Percentiles rank a stretch among this genome's conserved stretches.
Evolutionary conservation across 306 rosid genomes (phyloP).

Genomic region (Alnus glutinosa): DNA sequence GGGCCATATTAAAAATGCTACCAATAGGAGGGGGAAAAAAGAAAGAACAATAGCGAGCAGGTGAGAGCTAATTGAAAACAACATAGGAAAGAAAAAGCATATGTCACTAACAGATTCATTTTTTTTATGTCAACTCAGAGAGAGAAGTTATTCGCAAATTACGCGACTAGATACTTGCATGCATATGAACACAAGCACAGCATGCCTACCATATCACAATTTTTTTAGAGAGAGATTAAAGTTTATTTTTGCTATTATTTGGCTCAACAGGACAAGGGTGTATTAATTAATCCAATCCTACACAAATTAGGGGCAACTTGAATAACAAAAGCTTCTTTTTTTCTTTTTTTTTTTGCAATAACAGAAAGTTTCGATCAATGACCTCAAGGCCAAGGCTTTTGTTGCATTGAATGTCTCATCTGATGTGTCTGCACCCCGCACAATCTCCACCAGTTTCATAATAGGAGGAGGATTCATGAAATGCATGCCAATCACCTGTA

Average conservation of each 20-base stretch:
- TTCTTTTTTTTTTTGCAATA: not conserved
- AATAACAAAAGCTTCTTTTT: too few species aligned
- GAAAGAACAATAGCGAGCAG: not conserved
- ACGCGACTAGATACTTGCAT: not conserved
- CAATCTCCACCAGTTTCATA: constrained; percentile 87
- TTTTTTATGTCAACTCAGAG: not conserved
- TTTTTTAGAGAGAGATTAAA: not conserved
- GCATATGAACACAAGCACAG: not conserved
- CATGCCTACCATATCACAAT: not conserved
- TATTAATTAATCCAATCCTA: not conserved
- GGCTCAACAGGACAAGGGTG: not conserved
- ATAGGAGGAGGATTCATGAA: constrained; percentile 95
- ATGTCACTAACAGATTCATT: not conserved
- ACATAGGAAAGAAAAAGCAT: not conserved
- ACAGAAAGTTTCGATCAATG: constrained; percentile 22
- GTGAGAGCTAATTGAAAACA: not conserved
- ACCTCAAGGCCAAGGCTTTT: constrained; percentile 82
- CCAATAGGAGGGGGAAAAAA: not conserved
- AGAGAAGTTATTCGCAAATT: not conserved
- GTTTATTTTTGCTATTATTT: not conserved
- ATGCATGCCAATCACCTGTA: constrained; percentile 95
- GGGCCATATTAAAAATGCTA: not conserved
- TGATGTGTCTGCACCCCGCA: constrained; percentile 82
- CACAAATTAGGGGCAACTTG: not conserved
- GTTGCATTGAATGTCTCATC: constrained; percentile 63